Conservation (phyloP, 148 eudicot species). For the Rhododendron mucronatum region DNA sequence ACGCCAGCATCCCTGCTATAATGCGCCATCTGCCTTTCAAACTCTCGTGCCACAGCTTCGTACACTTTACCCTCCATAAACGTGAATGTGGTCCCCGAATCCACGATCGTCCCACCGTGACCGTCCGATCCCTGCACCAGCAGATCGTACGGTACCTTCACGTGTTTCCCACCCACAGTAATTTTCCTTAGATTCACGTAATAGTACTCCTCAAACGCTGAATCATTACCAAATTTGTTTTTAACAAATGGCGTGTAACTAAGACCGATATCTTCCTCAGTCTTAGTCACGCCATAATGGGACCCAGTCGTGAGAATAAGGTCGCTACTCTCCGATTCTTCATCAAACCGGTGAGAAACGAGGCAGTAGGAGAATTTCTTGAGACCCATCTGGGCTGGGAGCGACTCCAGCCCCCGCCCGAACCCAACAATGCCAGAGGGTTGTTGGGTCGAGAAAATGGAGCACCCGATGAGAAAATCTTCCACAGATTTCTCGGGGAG, state of each 20-base stretch:
- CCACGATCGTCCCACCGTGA: constrained; percentile 61
- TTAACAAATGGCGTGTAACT: constrained; percentile 50
- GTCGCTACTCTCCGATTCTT: constrained; percentile 35
- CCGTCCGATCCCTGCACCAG: constrained; percentile 41
- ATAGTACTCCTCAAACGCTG: constrained; percentile 49
- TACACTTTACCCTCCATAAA: constrained; percentile 42
- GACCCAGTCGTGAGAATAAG: constrained; percentile 25
- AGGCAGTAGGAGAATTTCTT: constrained; percentile 64
- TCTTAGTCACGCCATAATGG: constrained; percentile 5
- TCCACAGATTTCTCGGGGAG: constrained; percentile 22
- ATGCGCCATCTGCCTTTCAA: constrained; percentile 45
- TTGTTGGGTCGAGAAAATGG: constrained; percentile 42
- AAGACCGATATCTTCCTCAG: background rate
- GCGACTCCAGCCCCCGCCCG: constrained; percentile 60
- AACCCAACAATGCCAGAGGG: constrained; percentile 73
- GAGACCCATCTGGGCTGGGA: constrained; percentile 64
- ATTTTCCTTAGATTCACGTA: constrained; percentile 50
- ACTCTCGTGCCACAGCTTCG: constrained; percentile 43
- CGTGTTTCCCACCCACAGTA: constrained; percentile 51
- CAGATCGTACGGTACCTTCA: constrained; percentile 39
- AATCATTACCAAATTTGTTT: constrained; percentile 15
- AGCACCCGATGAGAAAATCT: constrained; percentile 57
- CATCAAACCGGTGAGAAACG: constrained; percentile 58
- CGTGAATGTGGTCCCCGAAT: constrained; percentile 71
- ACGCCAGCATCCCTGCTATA: constrained; percentile 38